A percentile compares a stretch with the other conserved stretches of the same genome.
Conservation (phyloP, 2,329 filamentous ascomycete species). For the Diaporthe australafricana region DNA sequence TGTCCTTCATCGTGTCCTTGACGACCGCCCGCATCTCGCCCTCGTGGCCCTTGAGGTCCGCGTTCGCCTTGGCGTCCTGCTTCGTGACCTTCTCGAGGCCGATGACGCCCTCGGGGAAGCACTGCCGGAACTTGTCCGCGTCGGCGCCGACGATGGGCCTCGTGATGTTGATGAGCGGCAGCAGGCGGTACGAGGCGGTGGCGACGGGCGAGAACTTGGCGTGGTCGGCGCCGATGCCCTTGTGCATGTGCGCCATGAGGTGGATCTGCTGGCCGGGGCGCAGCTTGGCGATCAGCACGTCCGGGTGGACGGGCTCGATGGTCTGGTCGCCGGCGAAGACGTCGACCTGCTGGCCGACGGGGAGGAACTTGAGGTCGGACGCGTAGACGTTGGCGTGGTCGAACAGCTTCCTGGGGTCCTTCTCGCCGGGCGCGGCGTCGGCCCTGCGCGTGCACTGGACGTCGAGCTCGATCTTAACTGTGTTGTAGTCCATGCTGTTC, state of each 20-base stretch:
- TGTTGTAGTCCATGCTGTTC: constrained; percentile 83
- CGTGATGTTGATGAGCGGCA: constrained; percentile 88
- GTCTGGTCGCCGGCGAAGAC: constrained; percentile 76
- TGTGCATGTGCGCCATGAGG: constrained; percentile 91
- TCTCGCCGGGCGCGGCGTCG: constrained; percentile 77
- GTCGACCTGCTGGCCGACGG: constrained; percentile 77
- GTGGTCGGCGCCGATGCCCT: constrained; percentile 93
- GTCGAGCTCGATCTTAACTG: constrained; percentile 81
- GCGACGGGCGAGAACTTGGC: constrained; percentile 98
- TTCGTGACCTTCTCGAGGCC: constrained; percentile 78
- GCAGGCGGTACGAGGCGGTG: constrained; percentile 90
- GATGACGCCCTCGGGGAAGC: constrained; percentile 92
- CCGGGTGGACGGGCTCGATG: constrained; percentile 85
- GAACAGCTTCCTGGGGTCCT: constrained; percentile 87
- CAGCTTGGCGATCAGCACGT: constrained; percentile 94
- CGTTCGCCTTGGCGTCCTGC: constrained; percentile 70
- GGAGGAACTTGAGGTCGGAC: constrained; percentile 79
- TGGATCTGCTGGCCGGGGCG: constrained; percentile 89
- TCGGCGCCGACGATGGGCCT: constrained; percentile 87
- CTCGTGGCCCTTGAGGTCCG: constrained; percentile 78
- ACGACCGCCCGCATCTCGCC: constrained; percentile 92
- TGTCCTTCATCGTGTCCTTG: constrained; percentile 89
- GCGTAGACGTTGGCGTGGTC: constrained; percentile 87
- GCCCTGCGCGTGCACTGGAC: constrained; percentile 84
- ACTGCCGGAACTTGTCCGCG: constrained; percentile 88